These are phyloP conservation scores for Kluyveromyces starmeri DNA, from an alignment of 805 yeast genomes.

Conservation along the genomic window DNA sequence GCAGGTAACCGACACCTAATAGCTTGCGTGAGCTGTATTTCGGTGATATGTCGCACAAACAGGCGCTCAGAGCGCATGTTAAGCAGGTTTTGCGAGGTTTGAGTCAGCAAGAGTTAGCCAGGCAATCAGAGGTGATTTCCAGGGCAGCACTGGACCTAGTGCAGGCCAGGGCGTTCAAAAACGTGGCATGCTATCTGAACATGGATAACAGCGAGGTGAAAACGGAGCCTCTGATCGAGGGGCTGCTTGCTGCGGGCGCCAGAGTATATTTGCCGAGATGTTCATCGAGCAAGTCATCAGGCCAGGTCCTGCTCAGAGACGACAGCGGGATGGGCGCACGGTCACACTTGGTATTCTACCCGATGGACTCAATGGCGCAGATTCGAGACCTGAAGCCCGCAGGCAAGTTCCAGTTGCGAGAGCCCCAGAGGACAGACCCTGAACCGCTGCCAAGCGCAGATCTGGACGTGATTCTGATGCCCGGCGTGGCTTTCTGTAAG, in stretches of 20 bases:
- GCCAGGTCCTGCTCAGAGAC: constrained; percentile 21
- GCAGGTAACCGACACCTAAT: too few species aligned
- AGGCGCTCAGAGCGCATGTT: constrained; percentile 17
- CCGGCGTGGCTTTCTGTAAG: constrained; percentile 68
- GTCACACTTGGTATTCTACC: constrained; percentile 49
- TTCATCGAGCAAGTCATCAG: constrained; percentile 25
- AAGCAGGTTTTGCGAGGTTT: constrained; percentile 11
- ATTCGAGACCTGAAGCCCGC: constrained; percentile 46
- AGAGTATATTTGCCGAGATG: constrained; percentile 53
- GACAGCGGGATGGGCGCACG: constrained; percentile 15
- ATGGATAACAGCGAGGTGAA: constrained; percentile 66
- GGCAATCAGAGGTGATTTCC: constrained; percentile 22
- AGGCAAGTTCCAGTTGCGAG: constrained; percentile 60
- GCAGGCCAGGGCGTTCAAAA: constrained; percentile 4
- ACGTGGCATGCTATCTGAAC: constrained; percentile 64
- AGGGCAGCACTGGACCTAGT: constrained; percentile 12
- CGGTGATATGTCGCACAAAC: constrained; percentile 14
- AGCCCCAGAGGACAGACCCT: constrained; percentile 41
- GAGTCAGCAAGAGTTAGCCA: constrained; percentile 13
- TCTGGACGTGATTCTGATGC: constrained; percentile 68
- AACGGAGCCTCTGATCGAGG: constrained; percentile 45
- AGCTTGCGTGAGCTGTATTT: too few species aligned
- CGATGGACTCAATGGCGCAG: constrained; percentile 34
- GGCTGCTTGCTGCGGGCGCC: constrained; percentile 43
- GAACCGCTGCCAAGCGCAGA: constrained; percentile 20